phyloP scores from a whole-genome alignment of 108 stramenopile species.

The Aurantiochytrium sp. region DNA sequence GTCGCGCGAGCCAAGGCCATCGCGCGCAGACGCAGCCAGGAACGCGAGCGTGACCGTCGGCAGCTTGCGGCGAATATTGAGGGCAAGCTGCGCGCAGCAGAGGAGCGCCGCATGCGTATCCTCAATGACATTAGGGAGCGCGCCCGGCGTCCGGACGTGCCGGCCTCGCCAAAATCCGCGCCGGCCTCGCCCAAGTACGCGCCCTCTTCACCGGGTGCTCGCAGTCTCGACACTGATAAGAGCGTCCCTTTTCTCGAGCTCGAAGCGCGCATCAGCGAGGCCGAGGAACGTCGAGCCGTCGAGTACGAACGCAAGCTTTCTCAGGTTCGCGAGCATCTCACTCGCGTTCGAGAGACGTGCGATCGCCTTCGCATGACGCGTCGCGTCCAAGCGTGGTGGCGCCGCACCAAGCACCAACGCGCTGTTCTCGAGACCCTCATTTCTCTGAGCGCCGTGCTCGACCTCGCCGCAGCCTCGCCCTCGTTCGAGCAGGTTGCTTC shows the following conservation, averaged over 20 bases:
- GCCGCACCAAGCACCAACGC: not conserved
- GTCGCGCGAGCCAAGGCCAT: not conserved
- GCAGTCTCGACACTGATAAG: not conserved
- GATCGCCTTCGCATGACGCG: not conserved
- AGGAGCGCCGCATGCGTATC: not conserved
- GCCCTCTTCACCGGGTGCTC: not conserved
- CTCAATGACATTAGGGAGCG: not conserved
- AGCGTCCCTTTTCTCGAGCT: not conserved
- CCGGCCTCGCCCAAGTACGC: no score
- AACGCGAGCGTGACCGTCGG: not conserved
- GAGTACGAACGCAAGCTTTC: not conserved
- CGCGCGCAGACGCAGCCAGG: not conserved
- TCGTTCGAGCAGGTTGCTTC: not conserved
- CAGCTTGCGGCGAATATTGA: not conserved
- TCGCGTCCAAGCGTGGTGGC: slow-evolving; percentile 1
- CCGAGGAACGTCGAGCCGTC: not conserved
- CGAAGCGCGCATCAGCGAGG: not conserved
- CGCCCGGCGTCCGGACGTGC: not conserved
- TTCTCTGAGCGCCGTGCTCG: not conserved
- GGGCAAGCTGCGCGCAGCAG: not conserved
- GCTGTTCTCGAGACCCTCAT: not conserved
- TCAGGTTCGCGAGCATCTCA: not conserved
- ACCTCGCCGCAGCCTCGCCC: not conserved
- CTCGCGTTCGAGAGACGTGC: not conserved
- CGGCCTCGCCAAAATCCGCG: not conserved